Conservation (phyloP, 2,329 filamentous ascomycete species). For the Ceratocystiopsis brevicomis region DNA sequence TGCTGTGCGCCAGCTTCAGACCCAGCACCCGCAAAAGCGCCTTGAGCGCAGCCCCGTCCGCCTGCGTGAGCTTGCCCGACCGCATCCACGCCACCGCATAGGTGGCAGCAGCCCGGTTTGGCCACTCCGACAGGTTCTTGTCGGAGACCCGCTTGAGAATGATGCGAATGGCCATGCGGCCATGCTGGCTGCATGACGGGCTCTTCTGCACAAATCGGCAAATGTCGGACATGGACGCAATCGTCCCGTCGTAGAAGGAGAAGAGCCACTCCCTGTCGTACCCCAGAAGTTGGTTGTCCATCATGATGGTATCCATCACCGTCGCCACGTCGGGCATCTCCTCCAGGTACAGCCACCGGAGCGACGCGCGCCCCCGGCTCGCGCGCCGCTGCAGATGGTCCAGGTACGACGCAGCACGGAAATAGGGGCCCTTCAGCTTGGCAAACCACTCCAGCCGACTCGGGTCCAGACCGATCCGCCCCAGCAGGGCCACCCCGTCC, state of each 20-base stretch:
- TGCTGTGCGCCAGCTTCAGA: too few species aligned
- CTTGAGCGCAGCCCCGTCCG: constrained; percentile 5
- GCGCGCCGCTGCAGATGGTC: constrained; percentile 1
- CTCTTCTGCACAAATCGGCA: constrained; percentile 6
- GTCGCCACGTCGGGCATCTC: constrained; percentile 1
- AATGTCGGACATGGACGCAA: constrained; percentile 3
- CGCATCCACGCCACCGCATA: constrained; percentile 8
- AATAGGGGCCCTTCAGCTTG: neutral
- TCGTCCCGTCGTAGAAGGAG: constrained; percentile 5
- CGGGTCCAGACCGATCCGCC: constrained; percentile 5
- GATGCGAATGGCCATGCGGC: constrained; percentile 4
- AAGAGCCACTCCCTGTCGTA: constrained; percentile 6
- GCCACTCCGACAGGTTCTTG: constrained; percentile 2
- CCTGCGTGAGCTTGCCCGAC: constrained; percentile 3
- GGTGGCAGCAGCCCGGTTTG: constrained; percentile 3
- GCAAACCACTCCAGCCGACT: constrained; percentile 4
- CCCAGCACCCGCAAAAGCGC: too few species aligned
- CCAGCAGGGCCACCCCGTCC: neutral
- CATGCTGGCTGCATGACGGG: neutral
- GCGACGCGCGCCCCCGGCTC: neutral
- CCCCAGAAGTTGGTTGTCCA: neutral
- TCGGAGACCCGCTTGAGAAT: constrained; percentile 6
- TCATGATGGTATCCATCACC: constrained; percentile 7
- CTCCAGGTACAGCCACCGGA: constrained; percentile 7
- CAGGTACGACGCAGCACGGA: neutral